A percentile compares a stretch with the other conserved stretches of the same genome.
phyloP scores from a whole-genome alignment of 805 yeast species.

The Candida cerambycidarum region DNA sequence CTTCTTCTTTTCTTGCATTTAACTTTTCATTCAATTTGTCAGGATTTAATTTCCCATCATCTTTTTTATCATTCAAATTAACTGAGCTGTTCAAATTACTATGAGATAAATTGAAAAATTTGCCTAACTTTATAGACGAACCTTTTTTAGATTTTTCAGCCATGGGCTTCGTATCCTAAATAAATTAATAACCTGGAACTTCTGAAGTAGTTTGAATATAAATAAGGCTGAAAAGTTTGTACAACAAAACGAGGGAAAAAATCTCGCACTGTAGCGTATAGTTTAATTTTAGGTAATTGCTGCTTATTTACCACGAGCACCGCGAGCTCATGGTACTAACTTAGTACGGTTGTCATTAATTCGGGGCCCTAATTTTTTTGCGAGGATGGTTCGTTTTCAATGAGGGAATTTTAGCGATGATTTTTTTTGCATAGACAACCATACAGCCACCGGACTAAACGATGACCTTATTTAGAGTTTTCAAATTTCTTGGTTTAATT shows the following conservation, averaged over 20 bases:
- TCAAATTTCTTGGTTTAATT: too few species aligned
- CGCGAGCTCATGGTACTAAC: too few species aligned
- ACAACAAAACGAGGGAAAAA: neutral
- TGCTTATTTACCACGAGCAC: neutral
- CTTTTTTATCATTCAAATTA: slow-evolving; percentile 1
- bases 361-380: too few species aligned
- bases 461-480: too few species aligned
- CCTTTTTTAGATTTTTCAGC: slow-evolving; percentile 18
- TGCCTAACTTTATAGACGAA: slow-evolving; percentile 19
- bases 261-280: neutral
- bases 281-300: neutral
- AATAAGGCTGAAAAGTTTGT: neutral
- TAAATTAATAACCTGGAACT: neutral
- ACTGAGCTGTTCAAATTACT: slow-evolving; percentile 12
- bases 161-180: slow-evolving; percentile 6
- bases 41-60: neutral
- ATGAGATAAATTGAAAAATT: slow-evolving; percentile 22
- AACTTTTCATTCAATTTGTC: neutral
- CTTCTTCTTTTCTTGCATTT: neutral
- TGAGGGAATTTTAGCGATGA: too few species aligned
- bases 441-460: too few species aligned
- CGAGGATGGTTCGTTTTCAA: too few species aligned
- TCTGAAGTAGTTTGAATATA: neutral
- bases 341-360: too few species aligned
- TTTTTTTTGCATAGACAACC: too few species aligned